Percentiles rank a stretch among this genome's conserved stretches.
phyloP scores from a whole-genome alignment of 2,329 filamentous ascomycete species.

The Fusarium buxicola region DNA sequence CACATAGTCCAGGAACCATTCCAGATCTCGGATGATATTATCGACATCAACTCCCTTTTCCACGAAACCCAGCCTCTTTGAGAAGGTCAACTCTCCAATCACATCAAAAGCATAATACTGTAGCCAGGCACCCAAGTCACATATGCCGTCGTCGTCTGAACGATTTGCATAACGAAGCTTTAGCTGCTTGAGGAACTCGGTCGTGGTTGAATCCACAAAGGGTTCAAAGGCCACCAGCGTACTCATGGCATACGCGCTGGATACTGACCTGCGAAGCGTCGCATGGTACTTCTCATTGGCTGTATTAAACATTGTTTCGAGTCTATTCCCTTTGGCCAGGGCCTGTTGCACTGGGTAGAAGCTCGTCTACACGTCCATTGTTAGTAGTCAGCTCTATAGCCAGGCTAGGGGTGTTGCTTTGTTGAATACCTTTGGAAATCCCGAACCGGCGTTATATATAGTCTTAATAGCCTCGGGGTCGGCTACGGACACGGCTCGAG shows the following conservation, averaged over 20 bases:
- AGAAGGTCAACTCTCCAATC: conserved; percentile 81
- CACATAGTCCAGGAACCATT: conserved; percentile 74
- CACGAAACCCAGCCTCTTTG: conserved; percentile 78
- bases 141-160: conserved; percentile 1
- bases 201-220: conserved; percentile 50
- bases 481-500: conserved; percentile 9
- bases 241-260: conserved; percentile 55
- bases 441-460: conserved; percentile 18
- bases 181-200: conserved; percentile 27
- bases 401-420: not conserved
- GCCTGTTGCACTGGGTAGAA: conserved; percentile 48
- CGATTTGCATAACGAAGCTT: conserved; percentile 13
- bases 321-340: conserved; percentile 43
- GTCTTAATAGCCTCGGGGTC: conserved; percentile 12
- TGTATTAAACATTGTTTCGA: conserved; percentile 51
- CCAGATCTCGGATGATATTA: conserved; percentile 74
- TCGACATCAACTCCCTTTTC: conserved; percentile 79
- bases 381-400: not conserved
- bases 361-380: conserved; percentile 18
- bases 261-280: conserved; percentile 53
- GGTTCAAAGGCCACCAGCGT: conserved; percentile 54
- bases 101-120: conserved; percentile 86
- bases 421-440: conserved; percentile 10
- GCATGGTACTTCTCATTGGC: conserved; percentile 56
- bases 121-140: conserved; percentile 75